Conservation (phyloP, 2,329 filamentous ascomycete genomes). For the Hypoxylon sp. region DNA sequence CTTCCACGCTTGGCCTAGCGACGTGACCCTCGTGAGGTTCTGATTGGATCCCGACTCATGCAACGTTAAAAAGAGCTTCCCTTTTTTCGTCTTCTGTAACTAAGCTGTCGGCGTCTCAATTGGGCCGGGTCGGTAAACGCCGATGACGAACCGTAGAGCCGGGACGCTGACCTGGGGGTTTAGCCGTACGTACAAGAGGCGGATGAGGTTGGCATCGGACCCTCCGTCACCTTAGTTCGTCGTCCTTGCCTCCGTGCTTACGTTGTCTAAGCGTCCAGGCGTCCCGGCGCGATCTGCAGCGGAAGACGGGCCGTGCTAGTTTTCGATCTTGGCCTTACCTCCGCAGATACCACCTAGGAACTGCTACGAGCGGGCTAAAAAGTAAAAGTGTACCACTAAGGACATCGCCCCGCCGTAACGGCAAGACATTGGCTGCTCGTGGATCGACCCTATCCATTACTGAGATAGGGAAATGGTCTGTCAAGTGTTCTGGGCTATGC, state of each 20-base stretch:
- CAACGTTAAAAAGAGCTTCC: conserved; percentile 8
- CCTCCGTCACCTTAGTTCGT: background rate
- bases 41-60: conserved; percentile 30
- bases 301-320: conserved; percentile 6
- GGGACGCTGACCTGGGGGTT: conserved; percentile 6
- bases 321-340: too few species aligned
- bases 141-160: conserved; percentile 17
- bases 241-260: conserved; percentile 12
- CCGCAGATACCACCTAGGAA: too few species aligned
- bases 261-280: background rate
- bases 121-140: conserved; percentile 22
- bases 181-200: conserved; percentile 4
- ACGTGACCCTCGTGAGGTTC: conserved; percentile 4
- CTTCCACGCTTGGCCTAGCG: background rate
- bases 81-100: conserved; percentile 4
- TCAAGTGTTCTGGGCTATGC: background rate
- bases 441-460: background rate
- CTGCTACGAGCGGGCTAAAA: too few species aligned
- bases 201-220: conserved; percentile 4
- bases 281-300: conserved; percentile 15
- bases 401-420: too few species aligned
- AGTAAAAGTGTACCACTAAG: too few species aligned
- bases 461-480: background rate
- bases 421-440: too few species aligned
- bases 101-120: conserved; percentile 4